Evolutionary conservation across 1,139 yeast species (phyloP), one percentile per base, ranked within the genome.

Genomic region (Torulaspora globosa): DNA sequence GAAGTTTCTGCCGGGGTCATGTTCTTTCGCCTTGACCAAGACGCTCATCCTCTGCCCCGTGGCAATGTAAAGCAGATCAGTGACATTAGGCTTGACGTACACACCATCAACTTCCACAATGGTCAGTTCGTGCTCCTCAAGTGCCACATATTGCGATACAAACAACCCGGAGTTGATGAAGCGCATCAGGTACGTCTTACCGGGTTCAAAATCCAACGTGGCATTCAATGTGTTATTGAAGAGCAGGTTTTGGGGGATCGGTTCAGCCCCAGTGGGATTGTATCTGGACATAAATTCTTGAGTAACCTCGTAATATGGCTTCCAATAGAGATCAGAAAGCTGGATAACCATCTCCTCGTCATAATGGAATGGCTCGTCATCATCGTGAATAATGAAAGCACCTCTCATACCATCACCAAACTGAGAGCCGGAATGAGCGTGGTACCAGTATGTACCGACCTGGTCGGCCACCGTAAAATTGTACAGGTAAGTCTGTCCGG

Each of bases 181-280:
- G 55, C 89, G 71, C 39, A 83, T 62, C 47, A 82, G 69, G 60
- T 84, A 83, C 1, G 85, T 82, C 52, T 74, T 80, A 41, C 76
- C 75, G 15, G 83, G 79, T 48, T 78, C 72, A 46, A 84, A 83
- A 19, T 65, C 46, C 67, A 86, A 71, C 2, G 84, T 73, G 15
- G 68, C 73, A 56, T 80, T 79, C 46, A 76, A 73, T 10, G 84
- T 73, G 52, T 84, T 84, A 60, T 84, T 83, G 60, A 84, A 75
- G 45, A 84, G 68, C 31, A 79, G 58, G 58, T 78, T 80, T 52
- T 80, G 80, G 6, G 92, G 92, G 47, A 84, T 75, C 31, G 92
- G 92, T 63, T 84, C 94, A 32, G 86, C 88, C 46, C 94, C 94
- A 1, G 90, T 83, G 27, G 94, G 94, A 55, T 84, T 84, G 60